A percentile compares a stretch with the other conserved stretches of the same genome.
phyloP scores from a whole-genome alignment of 2,329 filamentous ascomycete species.

The Didymellaceae sp. region DNA sequence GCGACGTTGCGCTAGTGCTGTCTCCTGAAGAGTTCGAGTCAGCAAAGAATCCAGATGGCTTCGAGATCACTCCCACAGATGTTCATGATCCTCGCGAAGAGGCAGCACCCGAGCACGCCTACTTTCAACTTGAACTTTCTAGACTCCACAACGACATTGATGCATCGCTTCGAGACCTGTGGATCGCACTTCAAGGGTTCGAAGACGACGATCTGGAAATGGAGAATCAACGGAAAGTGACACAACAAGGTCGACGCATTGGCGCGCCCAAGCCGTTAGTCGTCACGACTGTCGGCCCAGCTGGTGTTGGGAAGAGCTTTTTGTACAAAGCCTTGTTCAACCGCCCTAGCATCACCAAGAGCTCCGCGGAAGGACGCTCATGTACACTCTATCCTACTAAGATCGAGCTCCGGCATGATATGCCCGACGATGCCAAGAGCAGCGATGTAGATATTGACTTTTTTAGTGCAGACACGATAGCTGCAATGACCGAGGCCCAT shows the following conservation, averaged over 20 bases:
- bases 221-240: conserved; percentile 9
- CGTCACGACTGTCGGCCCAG: conserved; percentile 12
- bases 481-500: conserved; percentile 5
- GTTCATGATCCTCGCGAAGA: conserved; percentile 1
- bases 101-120: conserved; percentile 1
- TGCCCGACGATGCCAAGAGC: neutral
- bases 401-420: neutral
- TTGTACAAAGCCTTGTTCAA: conserved; percentile 15
- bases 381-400: conserved; percentile 15
- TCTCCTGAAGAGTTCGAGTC: conserved; percentile 1
- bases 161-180: conserved; percentile 2
- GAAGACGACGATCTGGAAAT: conserved; percentile 9
- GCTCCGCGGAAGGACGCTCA: conserved; percentile 12
- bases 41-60: neutral
- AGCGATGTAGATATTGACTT: conserved; percentile 8
- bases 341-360: conserved; percentile 12
- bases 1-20: neutral
- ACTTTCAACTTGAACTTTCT: conserved; percentile 4
- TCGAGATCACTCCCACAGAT: neutral
- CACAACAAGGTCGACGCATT: conserved; percentile 6
- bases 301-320: conserved; percentile 12
- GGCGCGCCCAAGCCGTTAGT: conserved; percentile 2
- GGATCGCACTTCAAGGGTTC: conserved; percentile 6
- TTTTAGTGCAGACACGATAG: neutral
- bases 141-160: conserved; percentile 1